Base-by-base conservation (phyloP, 2,329 filamentous ascomycete species). In the Alternaria postmessia region DNA sequence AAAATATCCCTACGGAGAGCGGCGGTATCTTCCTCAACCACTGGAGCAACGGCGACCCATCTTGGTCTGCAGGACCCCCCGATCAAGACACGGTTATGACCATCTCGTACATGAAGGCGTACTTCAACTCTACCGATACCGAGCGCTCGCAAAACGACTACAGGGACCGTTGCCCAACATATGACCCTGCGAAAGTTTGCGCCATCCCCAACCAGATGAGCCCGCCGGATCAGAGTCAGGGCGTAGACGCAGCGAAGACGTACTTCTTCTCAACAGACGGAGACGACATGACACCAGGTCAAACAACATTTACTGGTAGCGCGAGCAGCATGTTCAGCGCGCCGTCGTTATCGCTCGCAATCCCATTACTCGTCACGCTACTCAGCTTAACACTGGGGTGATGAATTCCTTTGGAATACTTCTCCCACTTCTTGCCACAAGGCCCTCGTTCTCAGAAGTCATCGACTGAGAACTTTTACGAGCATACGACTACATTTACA, bases 41-140 rank as follows among this genome's bases (percentile, higher is more conserved):
- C 75, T 86, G 91, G 91, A 92, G 89, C 74, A 94, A 93, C 67
- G 91, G 91, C 34, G 89, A 93, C 72, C 73, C 82, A 6, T 71
- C 81, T 2, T 94, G 91, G 91, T 91, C 88, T 41, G 87, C 83
- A 12, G 91, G 91, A 0, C 91, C 91, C 3, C 91, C 91, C 0
- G 65, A 67, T 0, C 63, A 81, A 34, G 88, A 93, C 68, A 87
- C 91, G 0, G 78, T 84, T 18, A 81, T 92, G 68, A 86, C 84
- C 7, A 83, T 94, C 24, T 85, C 83, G 38, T 93, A 93, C 70
- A 84, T 93, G 58, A 92, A 91, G 75, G 89, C 88, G 0, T 94
- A 94, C 77, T 94, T 93, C 81, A 94, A 94, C 81, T 89, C 89
- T 16, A 88, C 89, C 22, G 67, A 75, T 30, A 62, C 66, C 0